phyloP scores from a whole-genome alignment of 306 rosid genomes.

The Medicago arabica region DNA sequence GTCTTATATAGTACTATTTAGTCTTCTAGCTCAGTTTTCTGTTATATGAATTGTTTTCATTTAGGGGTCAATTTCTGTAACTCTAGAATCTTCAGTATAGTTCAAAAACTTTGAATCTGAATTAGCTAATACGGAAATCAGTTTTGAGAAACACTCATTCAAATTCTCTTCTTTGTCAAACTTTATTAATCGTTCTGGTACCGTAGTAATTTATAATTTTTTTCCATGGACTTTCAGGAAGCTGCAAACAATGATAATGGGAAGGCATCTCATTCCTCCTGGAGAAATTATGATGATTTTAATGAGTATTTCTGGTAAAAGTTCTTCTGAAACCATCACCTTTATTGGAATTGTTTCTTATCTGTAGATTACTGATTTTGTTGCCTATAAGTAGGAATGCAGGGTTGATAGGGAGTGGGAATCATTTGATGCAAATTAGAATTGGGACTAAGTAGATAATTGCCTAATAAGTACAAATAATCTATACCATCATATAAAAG shows the following conservation, averaged over 20 bases:
- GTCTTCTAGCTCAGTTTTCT: constrained; percentile 7
- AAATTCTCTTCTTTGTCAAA: not conserved
- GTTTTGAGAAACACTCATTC: not conserved
- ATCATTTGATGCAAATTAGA: constrained; percentile 4
- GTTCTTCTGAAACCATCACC: constrained; percentile 1
- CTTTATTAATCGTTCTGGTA: constrained; percentile 1
- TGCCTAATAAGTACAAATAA: not conserved
- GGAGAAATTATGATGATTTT: constrained; percentile 98
- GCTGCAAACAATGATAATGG: constrained; percentile 84
- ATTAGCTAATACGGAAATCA: not conserved
- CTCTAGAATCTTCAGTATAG: not conserved
- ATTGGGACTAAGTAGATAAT: not conserved
- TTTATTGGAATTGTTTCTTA: not conserved
- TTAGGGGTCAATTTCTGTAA: not conserved
- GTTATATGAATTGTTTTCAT: not conserved
- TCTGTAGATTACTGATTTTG: not conserved
- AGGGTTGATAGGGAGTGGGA: not conserved
- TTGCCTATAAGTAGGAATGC: not conserved
- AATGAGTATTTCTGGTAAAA: constrained; percentile 92
- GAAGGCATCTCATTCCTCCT: constrained; percentile 90
- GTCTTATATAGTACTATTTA: not conserved
- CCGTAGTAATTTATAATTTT: constrained; percentile 30
- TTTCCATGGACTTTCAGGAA: constrained; percentile 64
- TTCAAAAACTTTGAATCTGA: not conserved
- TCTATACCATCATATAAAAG: not conserved